phyloP scores from a whole-genome alignment of 163 green algal species.

The Smithsoniella earleae region DNA sequence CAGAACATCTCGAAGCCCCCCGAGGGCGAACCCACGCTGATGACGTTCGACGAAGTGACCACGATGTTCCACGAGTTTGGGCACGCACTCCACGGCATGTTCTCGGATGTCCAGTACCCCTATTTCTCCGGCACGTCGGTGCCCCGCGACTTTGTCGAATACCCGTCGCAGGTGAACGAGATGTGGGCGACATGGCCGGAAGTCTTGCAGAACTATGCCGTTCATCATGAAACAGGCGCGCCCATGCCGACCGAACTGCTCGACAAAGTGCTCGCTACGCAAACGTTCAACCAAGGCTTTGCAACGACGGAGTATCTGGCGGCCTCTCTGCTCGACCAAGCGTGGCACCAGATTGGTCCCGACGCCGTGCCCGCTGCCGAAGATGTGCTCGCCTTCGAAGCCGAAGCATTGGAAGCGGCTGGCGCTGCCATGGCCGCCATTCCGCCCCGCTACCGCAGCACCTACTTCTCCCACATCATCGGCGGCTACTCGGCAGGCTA shows the following conservation, averaged over 20 bases:
- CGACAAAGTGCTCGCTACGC: neutral
- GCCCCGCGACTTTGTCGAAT: conserved; percentile 33
- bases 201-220: conserved; percentile 31
- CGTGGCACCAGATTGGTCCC: conserved; percentile 14
- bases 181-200: conserved; percentile 30
- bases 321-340: conserved; percentile 30
- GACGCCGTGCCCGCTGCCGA: neutral
- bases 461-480: conserved; percentile 33
- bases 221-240: conserved; percentile 28
- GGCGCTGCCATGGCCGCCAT: conserved; percentile 31
- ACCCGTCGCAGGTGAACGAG: conserved; percentile 33
- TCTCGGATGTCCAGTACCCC: neutral
- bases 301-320: conserved; percentile 30
- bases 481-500: conserved; percentile 28
- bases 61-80: conserved; percentile 35
- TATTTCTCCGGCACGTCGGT: conserved; percentile 30
- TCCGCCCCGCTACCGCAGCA: conserved; percentile 23
- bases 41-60: conserved; percentile 31
- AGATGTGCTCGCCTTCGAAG: conserved; percentile 29
- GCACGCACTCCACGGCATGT: conserved; percentile 34
- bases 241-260: conserved; percentile 30
- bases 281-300: conserved; percentile 32
- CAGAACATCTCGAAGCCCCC: conserved; percentile 31
- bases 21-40: conserved; percentile 17
- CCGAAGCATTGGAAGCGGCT: conserved; percentile 17